Percentiles rank a stretch among this genome's conserved stretches.
Conservation (phyloP, 768 basidiomycete species). For the Hygrocybe punicea region DNA sequence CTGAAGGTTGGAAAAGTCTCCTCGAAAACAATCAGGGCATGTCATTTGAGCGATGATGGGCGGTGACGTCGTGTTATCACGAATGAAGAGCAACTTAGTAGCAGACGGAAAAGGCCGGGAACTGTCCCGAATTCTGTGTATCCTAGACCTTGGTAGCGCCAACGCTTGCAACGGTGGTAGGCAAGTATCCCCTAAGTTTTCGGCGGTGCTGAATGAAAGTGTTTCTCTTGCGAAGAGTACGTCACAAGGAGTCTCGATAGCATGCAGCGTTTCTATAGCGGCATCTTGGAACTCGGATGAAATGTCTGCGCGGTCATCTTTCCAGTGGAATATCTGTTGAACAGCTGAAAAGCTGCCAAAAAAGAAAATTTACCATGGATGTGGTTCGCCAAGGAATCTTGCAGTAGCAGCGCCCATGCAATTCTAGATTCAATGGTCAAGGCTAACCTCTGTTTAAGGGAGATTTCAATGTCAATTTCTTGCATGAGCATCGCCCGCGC, state of each 20-base stretch:
- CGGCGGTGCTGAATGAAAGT: constrained; percentile 25
- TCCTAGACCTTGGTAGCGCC: constrained; percentile 12
- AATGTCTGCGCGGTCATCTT: no score
- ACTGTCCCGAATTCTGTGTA: constrained; percentile 7
- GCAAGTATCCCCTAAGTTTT: constrained; percentile 17
- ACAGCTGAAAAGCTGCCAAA: constrained; percentile 10
- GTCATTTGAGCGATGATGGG: constrained; percentile 31
- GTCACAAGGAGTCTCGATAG: constrained; percentile 40
- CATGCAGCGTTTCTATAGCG: constrained; percentile 41
- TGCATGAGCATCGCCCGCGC: constrained; percentile 4
- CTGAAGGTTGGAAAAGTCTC: constrained; percentile 48
- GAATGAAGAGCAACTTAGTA: constrained; percentile 4
- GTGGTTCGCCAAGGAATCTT: constrained; percentile 38
- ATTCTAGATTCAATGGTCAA: constrained; percentile 45
- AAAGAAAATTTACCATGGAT: constrained; percentile 2
- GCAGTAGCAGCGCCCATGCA: constrained; percentile 46
- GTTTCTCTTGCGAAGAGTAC: constrained; percentile 29
- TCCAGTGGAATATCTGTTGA: not conserved
- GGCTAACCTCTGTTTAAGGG: constrained; percentile 40
- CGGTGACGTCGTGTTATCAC: constrained; percentile 1
- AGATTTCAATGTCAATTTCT: constrained; percentile 49
- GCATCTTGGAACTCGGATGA: constrained; percentile 10
- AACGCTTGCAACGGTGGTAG: constrained; percentile 20
- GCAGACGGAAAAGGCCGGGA: not conserved
- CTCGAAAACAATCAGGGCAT: constrained; percentile 46